These are phyloP conservation scores for Saksenaea oblongispora DNA, from an alignment of 371 early-diverging fungal genomes.

Conservation along the genomic window DNA sequence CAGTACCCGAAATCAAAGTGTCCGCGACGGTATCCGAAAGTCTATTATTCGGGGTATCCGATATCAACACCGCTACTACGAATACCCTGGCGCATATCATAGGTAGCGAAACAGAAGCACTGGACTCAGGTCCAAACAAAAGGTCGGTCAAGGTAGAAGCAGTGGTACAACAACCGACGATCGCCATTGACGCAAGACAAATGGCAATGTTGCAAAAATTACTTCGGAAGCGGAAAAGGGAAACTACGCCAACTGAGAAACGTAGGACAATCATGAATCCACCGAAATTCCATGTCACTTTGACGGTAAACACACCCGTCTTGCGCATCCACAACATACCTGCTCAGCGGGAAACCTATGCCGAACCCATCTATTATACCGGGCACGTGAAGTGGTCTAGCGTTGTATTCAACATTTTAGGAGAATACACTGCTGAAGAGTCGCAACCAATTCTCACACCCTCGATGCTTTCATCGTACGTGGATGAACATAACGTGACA, in stretches of 20 bases:
- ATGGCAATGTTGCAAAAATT: not conserved
- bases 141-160: constrained; percentile 8
- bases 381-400: not conserved
- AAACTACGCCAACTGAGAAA: not conserved
- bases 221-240: not conserved
- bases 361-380: not conserved
- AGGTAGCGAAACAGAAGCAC: constrained; percentile 8
- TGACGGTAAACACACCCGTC: not conserved
- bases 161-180: constrained; percentile 9
- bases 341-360: not conserved
- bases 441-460: constrained; percentile 4
- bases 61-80: too few relatives aligned
- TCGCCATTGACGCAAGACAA: constrained; percentile 9
- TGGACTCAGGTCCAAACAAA: constrained; percentile 15
- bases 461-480: constrained; percentile 17
- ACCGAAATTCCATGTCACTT: not conserved
- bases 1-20: constrained; percentile 17
- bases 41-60: constrained; percentile 5
- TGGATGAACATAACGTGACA: not conserved
- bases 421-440: constrained; percentile 21
- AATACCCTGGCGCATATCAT: not conserved
- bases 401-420: constrained; percentile 19
- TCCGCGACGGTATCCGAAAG: constrained; percentile 19
- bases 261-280: not conserved
- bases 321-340: not conserved